Conservation (phyloP, 306 rosid genomes). For the Quercus alba region DNA sequence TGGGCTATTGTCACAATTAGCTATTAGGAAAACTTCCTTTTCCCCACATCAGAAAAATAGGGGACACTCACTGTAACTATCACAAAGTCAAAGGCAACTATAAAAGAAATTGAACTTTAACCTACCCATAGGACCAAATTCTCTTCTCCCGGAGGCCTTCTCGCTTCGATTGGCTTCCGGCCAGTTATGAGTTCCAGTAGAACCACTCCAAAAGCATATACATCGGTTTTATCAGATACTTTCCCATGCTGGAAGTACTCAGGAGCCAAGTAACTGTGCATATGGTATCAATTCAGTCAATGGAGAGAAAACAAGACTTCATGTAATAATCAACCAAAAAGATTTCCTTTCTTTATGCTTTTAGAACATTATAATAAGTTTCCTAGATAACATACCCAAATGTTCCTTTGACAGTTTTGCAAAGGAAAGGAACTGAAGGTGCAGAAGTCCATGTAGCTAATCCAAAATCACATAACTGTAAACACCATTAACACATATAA, state of each 20-base stretch:
- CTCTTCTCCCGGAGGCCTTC: slow-evolving; percentile 77
- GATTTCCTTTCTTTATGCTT: neutral
- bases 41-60: neutral
- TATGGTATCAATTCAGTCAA: neutral
- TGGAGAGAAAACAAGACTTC: neutral
- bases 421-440: slow-evolving; percentile 92
- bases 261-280: slow-evolving; percentile 84
- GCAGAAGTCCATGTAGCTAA: slow-evolving; percentile 99
- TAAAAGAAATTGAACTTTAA: slow-evolving; percentile 16
- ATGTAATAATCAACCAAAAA: neutral
- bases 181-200: slow-evolving; percentile 93
- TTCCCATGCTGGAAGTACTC: slow-evolving; percentile 99
- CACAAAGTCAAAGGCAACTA: slow-evolving; percentile 1
- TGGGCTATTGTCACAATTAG: slow-evolving; percentile 1
- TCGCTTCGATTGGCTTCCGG: slow-evolving; percentile 83
- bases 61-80: slow-evolving; percentile 11
- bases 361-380: neutral
- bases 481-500: neutral
- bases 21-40: neutral
- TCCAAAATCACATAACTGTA: slow-evolving; percentile 91
- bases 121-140: slow-evolving; percentile 93
- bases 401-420: slow-evolving; percentile 98
- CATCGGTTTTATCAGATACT: slow-evolving; percentile 91
- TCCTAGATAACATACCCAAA: slow-evolving; percentile 62
- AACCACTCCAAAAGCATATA: slow-evolving; percentile 92